Evolutionary conservation across 495 filamentous ascomycete species (phyloP), one percentile per base, ranked within the genome.

Genomic region (Hyaloscypha hepaticicola): DNA sequence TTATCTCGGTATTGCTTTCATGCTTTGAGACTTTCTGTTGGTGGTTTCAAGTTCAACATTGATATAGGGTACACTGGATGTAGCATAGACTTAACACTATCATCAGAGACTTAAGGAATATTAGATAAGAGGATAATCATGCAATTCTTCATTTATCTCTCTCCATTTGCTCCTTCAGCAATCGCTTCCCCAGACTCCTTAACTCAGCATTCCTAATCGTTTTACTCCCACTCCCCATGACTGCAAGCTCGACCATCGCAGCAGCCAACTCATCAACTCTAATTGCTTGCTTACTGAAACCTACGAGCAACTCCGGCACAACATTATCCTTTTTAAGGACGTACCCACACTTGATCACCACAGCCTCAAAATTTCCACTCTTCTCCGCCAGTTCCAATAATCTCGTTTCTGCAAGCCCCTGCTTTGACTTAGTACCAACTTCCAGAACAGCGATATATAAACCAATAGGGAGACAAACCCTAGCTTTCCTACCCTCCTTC

Each of bases 371-470:
- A 38, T 48, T 22, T 29, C 6, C 14, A 45, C 26, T 59, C 34
- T 38, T 33, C 26, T 59, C 25, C 25, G 57, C 29, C 26, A 59
- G 31, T 21, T 45, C 31, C 5, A 59, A 31, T 11, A 59, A 31
- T 27, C 48, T 45, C 7, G 29, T 59, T 22, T 59, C 57, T 27
- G 57, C 57, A 22, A 38, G n/a, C 14, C 57, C 57, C 57, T 59
- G 22, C n/a, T 12, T 59, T 1, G 29, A 3, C 11, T 59, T 22
- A 41, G 48, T 25, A 53, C 21, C 3, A n/a, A n/a, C 31, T 33
- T 38, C 28, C 55, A 58, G 16, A 3, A 1, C 48, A 8, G 9
- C 19, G 8, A 21, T 50, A 19, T 8, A 45, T 24, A 16, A 12
- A 8, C 16, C 22, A 24, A 50, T 11, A 58, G 26, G 31, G 12